Base-by-base conservation (phyloP, 2,329 filamentous ascomycete species). In the Arthrobotrys musiformis region DNA sequence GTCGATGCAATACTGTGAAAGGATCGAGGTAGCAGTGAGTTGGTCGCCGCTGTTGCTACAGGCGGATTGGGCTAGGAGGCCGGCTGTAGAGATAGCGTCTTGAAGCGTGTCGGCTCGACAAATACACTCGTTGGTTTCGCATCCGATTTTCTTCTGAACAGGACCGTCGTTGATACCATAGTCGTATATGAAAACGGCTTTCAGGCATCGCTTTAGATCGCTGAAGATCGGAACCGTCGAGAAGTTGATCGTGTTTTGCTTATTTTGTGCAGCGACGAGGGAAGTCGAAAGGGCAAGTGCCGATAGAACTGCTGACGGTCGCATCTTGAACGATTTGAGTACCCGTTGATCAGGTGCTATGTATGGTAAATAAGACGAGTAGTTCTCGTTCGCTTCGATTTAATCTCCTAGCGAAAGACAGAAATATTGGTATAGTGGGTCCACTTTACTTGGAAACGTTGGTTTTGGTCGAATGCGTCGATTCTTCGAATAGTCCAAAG, bases 1-100 rank as follows among this genome's bases (percentile, higher is more conserved):
- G 22, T 70, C 66, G 15, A 56, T 28, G 35, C 73, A 77, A 56
- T 77, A 77, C 28, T 58, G 42, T 4, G 48, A 54, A 35, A 77
- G 50, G n/a, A 77, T 61, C 1, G 66, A 77, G 33, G 66, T 70
- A 9, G 73, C 73, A 24, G 66, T 77, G 7, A 48, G 11, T 15
- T 60, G 67, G 44, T 77, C 73, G 52, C 54, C 61, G 7, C 50
- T 44, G 28, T 77, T 77, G 48, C 66, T 77, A 30, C 73, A 77
- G 42, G 28, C 26, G 28, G 66, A 66, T 33, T 40, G 35, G 50
- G 73, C 73, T 28, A 77, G 50, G 46, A 67, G 69, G 17, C 66
- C 73, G 2, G 73, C 73, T 2, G 66, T 67, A 4, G 52, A 61
- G 9, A 70, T 56, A 8, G 73, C 73, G 15, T 70, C 40, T 35